These are phyloP conservation scores for Solanum aculeatissimum DNA, from an alignment of 305 asterid species.

Conservation along the genomic window DNA sequence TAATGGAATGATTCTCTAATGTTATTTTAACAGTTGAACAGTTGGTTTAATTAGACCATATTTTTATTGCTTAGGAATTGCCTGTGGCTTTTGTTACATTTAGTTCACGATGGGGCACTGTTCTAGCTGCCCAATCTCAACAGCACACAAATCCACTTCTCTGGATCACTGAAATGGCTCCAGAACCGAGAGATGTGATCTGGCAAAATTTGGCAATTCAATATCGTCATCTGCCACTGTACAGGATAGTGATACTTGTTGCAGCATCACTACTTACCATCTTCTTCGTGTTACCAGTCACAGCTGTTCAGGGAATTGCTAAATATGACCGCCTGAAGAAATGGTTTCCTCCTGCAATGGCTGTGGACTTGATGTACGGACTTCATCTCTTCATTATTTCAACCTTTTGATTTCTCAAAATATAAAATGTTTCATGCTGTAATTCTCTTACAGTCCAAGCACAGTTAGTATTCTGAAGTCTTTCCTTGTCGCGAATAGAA, in stretches of 20 bases:
- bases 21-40: neutral
- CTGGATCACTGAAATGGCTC: conserved; percentile 93
- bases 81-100: conserved; percentile 93
- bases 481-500: neutral
- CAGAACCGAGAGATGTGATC: conserved; percentile 88
- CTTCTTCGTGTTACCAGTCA: conserved; percentile 88
- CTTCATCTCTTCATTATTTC: neutral
- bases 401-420: neutral
- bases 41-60: neutral
- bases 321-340: conserved; percentile 57
- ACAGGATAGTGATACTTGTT: conserved; percentile 42
- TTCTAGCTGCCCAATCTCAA: conserved; percentile 93
- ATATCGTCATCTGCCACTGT: conserved; percentile 43
- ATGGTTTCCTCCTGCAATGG: conserved; percentile 98
- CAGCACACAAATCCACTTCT: conserved; percentile 66
- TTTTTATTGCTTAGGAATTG: conserved; percentile 44
- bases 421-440: neutral
- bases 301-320: conserved; percentile 91
- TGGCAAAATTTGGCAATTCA: conserved; percentile 73
- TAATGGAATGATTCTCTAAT: neutral
- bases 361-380: conserved; percentile 75
- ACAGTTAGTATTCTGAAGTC: neutral
- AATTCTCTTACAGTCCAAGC: neutral
- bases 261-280: conserved; percentile 66
- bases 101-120: conserved; percentile 86